These are phyloP conservation scores for Leccinum incarnatum DNA, from an alignment of 768 basidiomycete genomes.

Conservation along the genomic window DNA sequence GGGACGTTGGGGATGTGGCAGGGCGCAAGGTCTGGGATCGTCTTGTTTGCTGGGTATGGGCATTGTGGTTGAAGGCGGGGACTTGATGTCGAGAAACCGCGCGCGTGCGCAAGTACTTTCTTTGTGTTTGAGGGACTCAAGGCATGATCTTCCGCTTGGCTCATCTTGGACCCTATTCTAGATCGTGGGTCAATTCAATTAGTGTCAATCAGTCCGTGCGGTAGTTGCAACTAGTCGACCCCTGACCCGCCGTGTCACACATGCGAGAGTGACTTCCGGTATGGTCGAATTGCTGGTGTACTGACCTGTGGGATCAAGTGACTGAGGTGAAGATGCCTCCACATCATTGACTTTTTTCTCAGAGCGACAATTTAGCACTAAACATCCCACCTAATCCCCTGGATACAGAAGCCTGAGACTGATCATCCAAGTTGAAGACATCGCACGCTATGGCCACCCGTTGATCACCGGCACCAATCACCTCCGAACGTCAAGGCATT, in stretches of 20 bases:
- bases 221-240: neutral
- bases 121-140: neutral
- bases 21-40: neutral
- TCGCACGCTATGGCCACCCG: neutral
- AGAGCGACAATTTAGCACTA: neutral
- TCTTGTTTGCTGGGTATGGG: neutral
- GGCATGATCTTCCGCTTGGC: neutral
- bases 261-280: neutral
- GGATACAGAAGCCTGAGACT: neutral
- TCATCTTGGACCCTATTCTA: neutral
- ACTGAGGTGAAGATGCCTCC: neutral
- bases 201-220: neutral
- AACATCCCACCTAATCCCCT: neutral
- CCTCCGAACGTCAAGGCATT: neutral
- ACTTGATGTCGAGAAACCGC: neutral
- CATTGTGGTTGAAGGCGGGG: neutral
- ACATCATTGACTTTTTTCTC: neutral
- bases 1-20: neutral
- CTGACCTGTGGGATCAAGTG: neutral
- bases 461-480: neutral
- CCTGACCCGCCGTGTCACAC: no score
- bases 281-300: neutral
- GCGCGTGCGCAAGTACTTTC: neutral
- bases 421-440: neutral
- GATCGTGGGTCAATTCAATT: neutral